A percentile compares a stretch with the other conserved stretches of the same genome.
Evolutionary conservation across 2,329 filamentous ascomycete genomes (phyloP).

Genomic region (Tolypocladium ophioglossoides): DNA sequence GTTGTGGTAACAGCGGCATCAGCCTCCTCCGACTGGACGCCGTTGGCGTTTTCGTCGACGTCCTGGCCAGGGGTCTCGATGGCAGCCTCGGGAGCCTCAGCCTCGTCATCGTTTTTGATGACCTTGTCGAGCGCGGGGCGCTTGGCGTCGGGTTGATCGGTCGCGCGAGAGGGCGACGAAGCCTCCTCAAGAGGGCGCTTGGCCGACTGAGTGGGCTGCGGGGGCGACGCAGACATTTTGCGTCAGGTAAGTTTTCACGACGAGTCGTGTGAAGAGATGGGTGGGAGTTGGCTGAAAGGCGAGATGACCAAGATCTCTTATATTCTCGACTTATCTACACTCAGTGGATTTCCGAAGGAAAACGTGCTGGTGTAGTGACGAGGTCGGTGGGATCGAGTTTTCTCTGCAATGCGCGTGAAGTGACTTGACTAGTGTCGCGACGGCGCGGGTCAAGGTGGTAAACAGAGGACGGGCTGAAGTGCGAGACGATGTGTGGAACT

Average conservation of each 20-base stretch:
- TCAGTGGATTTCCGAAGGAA: slow-evolving; percentile 76
- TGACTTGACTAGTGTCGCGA: slow-evolving; percentile 22
- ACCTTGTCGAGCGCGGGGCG: slow-evolving; percentile 92
- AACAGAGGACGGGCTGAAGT: slow-evolving; percentile 8
- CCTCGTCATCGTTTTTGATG: slow-evolving; percentile 55
- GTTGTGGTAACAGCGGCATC: slow-evolving; percentile 18
- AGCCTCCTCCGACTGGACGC: slow-evolving; percentile 27
- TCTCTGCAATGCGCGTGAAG: slow-evolving; percentile 31
- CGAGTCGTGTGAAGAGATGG: not conserved
- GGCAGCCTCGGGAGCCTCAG: slow-evolving; percentile 27
- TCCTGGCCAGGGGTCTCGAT: slow-evolving; percentile 35
- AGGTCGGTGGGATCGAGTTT: slow-evolving; percentile 28
- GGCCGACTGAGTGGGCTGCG: slow-evolving; percentile 55
- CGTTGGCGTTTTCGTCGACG: slow-evolving; percentile 38
- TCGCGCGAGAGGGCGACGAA: slow-evolving; percentile 83
- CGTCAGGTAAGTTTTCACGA: slow-evolving; percentile 11
- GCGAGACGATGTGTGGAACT: slow-evolving; percentile 1
- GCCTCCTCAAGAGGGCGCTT: slow-evolving; percentile 97
- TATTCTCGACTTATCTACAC: slow-evolving; percentile 64
- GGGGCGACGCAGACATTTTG: slow-evolving; percentile 65
- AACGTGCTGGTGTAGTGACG: slow-evolving; percentile 77
- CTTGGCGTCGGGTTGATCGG: slow-evolving; percentile 94
- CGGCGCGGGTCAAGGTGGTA: slow-evolving; percentile 20
- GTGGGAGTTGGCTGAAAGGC: not conserved
- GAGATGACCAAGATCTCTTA: slow-evolving; percentile 19